Evolutionary conservation across 2,329 filamentous ascomycete genomes (phyloP).

Genomic region (Malbranchea cinnamomea): DNA sequence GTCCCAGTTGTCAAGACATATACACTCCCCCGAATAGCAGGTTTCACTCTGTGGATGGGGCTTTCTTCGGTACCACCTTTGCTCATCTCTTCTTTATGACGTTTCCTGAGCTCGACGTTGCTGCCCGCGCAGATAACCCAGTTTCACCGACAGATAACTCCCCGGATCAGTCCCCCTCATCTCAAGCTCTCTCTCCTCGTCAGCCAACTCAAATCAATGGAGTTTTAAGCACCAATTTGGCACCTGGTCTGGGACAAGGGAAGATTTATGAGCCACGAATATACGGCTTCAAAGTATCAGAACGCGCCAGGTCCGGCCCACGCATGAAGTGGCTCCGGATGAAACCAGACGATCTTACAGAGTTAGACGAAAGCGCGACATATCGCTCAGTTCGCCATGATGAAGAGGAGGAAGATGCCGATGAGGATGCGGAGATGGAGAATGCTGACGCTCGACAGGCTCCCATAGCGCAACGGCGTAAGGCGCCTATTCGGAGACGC

Average conservation of each 20-base stretch:
- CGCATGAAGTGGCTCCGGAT: conserved; percentile 93
- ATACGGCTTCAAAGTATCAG: conserved; percentile 90
- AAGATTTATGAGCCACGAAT: conserved; percentile 91
- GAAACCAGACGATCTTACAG: conserved; percentile 62
- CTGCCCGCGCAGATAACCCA: conserved; percentile 43
- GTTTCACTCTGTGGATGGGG: conserved; percentile 93
- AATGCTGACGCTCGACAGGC: conserved; percentile 17
- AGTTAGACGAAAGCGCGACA: conserved; percentile 57
- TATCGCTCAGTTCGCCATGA: conserved; percentile 20
- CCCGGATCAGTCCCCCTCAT: conserved; percentile 17
- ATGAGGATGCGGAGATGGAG: conserved; percentile 27
- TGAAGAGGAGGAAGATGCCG: conserved; percentile 19
- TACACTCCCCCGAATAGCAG: conserved; percentile 95
- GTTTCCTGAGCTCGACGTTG: conserved; percentile 86
- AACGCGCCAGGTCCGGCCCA: conserved; percentile 75
- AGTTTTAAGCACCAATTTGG: conserved; percentile 72
- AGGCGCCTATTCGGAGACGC: conserved; percentile 28
- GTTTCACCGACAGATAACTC: conserved; percentile 14
- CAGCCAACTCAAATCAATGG: conserved; percentile 59
- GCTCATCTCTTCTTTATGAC: conserved; percentile 96
- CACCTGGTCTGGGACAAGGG: conserved; percentile 64
- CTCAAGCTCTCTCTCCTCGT: conserved; percentile 13
- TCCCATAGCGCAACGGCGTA: conserved; percentile 27
- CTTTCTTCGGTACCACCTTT: conserved; percentile 96
- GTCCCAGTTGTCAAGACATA: conserved; percentile 88